Evolutionary conservation across 1,284 basidiomycete genomes (phyloP), one percentile per base, ranked within the genome.

Genomic region (Ustilago sp.): DNA sequence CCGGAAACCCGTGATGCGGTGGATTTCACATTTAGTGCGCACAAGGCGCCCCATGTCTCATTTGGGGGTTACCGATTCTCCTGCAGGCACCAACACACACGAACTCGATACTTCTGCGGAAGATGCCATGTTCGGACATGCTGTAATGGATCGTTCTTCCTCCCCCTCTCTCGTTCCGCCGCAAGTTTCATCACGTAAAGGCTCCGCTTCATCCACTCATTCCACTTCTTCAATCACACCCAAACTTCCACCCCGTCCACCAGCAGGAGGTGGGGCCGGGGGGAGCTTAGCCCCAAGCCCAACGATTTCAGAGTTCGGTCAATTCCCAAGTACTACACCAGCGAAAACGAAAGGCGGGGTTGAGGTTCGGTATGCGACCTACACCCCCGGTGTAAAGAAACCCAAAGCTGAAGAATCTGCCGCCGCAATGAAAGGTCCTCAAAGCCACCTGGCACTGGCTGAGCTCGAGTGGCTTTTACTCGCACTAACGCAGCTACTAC

Each of bases 71-170:
- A 61, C 58, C 13, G 43, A 53, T 5, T 59, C 55, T n/a, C 68
- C 63, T 3, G 53, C 63, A 36, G 39, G 36, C 7, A 45, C 67
- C 11, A 28, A 28, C 23, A 51, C 59, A 9, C 53, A 63, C 31
- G 62, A 68, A 68, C 64, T 75, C 3, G 74, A 76, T n/a, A 51
- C 64, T 2, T 68, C 64, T 17, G 50, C 58, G 2, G 65, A 71
- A 4, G 67, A 69, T 32, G 61, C 63, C n/a, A 57, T 76, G 68
- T 76, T 76, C 50, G 74, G 60, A 3, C 74, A 76, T 54, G 74
- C 74, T 45, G 43, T 45, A 8, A 45, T 45, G 43, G n/a, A 45
- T 19, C 43, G 3, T 6, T 45, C 31, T 17, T 32, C 11, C 36
- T 9, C 38, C 11, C 41, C 11, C 36, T 57, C 35, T 2, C 45